phyloP scores from a whole-genome alignment of 345 rosid genomes.

The Aquilaria malaccensis region DNA sequence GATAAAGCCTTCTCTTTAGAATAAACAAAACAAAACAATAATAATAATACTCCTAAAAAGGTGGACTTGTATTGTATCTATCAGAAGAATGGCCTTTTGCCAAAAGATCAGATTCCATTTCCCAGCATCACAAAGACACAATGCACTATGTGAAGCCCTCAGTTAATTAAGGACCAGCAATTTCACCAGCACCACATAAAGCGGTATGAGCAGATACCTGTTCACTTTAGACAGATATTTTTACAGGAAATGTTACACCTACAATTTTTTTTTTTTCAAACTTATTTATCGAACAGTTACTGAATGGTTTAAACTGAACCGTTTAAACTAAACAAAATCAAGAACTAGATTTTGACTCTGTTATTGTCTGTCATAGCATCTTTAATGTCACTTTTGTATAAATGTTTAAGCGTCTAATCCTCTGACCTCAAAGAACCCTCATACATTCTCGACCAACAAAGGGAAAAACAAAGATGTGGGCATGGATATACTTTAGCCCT shows the following conservation, averaged over 20 bases:
- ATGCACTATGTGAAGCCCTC: constrained; percentile 14
- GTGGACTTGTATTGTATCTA: too few relatives aligned
- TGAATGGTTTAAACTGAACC: too few relatives aligned
- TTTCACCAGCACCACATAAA: constrained; percentile 18
- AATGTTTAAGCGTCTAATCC: too few relatives aligned
- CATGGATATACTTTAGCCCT: constrained; percentile 12
- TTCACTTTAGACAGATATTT: constrained; percentile 22
- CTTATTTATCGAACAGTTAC: too few relatives aligned
- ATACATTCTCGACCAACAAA: constrained; percentile 15
- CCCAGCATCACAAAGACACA: neutral
- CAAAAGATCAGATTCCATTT: constrained; percentile 15
- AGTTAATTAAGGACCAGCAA: neutral
- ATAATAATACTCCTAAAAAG: too few relatives aligned
- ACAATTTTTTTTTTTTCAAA: too few relatives aligned
- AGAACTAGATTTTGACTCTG: too few relatives aligned
- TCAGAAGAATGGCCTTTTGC: neutral
- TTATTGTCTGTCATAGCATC: too few relatives aligned
- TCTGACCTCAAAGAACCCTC: constrained; percentile 15
- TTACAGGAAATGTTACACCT: constrained; percentile 1
- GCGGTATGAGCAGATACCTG: constrained; percentile 12
- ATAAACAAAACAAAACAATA: too few relatives aligned
- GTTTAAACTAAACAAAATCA: too few relatives aligned
- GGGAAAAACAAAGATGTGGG: neutral
- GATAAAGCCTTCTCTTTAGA: too few relatives aligned
- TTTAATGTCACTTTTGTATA: too few relatives aligned